Base-by-base conservation (phyloP, 495 filamentous ascomycete genomes). In the Physcia stellaris region DNA sequence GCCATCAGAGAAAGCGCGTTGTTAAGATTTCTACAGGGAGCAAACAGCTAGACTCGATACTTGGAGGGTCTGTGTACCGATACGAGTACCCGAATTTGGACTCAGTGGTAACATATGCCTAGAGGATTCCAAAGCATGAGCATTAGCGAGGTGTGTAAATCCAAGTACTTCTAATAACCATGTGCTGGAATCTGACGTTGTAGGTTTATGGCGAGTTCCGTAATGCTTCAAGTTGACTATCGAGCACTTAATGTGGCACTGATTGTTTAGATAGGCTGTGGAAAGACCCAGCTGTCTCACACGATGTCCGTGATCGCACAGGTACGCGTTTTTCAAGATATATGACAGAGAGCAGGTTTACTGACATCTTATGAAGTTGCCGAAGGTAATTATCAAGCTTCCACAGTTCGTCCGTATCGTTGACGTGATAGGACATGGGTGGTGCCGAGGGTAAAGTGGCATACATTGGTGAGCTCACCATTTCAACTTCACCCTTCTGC, bases 101-200 rank as follows among this genome's bases (percentile, higher is more conserved):
- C 17, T 6, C 13, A 24, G 17, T 7, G 40, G 45, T 53, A 24
- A 57, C 24, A 1, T 1, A 15, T 13, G 35, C 7, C 6, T 39
- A 81, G 81, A 24, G 81, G 81, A 20, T 83, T 86, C 51, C 77
- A 83, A 55, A 85, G 75, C 39, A 79, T 80, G 73, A 80, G 76
- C 52, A 84, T 86, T 50, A 84, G 74, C 43, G 81, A 86, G 59
- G 75, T 70, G 63, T 47, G 63, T 10, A 24, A 7, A 28, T 42
- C 22, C n/a, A n/a, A n/a, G n/a, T n/a, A n/a, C n/a, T n/a, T n/a
- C n/a, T n/a, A n/a, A n/a, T n/a, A n/a, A n/a, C n/a, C n/a, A n/a
- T n/a, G n/a, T n/a, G n/a, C n/a, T n/a, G n/a, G n/a, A n/a, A n/a
- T n/a, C n/a, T n/a, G n/a, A n/a, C 30, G 15, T 24, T 32, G 21